These are phyloP conservation scores for Amphibolis antarctica DNA, from an alignment of 106 monocot genomes.

Conservation along the genomic window DNA sequence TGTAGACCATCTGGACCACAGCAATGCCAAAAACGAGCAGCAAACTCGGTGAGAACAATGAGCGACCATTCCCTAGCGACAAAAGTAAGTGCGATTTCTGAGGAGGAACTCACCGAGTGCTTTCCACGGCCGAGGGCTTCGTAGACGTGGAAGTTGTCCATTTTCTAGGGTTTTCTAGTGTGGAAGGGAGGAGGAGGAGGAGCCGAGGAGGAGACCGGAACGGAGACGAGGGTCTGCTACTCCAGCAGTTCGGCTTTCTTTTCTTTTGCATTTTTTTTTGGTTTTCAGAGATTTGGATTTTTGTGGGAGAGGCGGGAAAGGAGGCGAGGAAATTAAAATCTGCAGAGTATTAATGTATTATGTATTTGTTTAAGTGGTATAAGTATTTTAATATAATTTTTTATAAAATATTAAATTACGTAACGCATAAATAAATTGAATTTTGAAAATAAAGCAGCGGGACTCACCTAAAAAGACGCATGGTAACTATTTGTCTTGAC, in stretches of 20 bases:
- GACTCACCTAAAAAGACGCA: too few species aligned
- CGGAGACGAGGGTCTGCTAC: too few species aligned
- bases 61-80: constrained; percentile 3
- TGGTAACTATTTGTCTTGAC: too few species aligned
- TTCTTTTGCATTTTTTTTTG: neutral
- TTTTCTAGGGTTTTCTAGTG: constrained; percentile 14
- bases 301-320: neutral
- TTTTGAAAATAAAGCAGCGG: too few species aligned
- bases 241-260: too few species aligned
- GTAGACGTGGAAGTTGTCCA: constrained; percentile 99
- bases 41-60: neutral
- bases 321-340: constrained; percentile 6
- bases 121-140: constrained; percentile 90
- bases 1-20: constrained; percentile 57
- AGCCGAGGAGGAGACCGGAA: too few species aligned
- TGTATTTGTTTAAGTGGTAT: too few species aligned
- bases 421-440: neutral
- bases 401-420: neutral
- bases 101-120: constrained; percentile 52
- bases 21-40: neutral
- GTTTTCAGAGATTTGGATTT: neutral
- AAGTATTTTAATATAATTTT: neutral
- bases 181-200: too few species aligned
- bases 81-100: neutral
- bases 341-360: neutral